phyloP scores from a whole-genome alignment of 176 grass and related monocot genomes.

The Chrysopogon serrulatus region DNA sequence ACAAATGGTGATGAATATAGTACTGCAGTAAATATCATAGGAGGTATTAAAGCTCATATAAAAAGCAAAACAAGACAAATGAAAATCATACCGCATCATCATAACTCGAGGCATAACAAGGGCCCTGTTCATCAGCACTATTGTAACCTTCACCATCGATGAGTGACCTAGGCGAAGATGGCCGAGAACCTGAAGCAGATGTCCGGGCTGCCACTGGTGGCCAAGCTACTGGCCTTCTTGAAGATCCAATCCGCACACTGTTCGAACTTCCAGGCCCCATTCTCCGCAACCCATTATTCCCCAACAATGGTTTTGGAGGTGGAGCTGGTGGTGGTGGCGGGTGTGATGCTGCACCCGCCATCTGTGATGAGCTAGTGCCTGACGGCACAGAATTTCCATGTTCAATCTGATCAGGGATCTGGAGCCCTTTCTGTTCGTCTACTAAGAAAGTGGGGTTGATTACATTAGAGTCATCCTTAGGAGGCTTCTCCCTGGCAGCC shows the following conservation, averaged over 20 bases:
- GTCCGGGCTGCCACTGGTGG: conserved; percentile 47
- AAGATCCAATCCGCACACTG: conserved; percentile 61
- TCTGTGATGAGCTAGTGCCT: conserved; percentile 41
- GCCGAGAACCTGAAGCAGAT: conserved; percentile 71
- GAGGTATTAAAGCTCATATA: conserved; percentile 8
- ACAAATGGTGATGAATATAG: background rate
- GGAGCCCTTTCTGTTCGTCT: conserved; percentile 42
- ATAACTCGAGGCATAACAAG: conserved; percentile 62
- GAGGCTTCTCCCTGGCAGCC: conserved; percentile 42
- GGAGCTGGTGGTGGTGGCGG: conserved; percentile 80
- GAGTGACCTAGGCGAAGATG: conserved; percentile 89
- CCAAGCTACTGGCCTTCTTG: conserved; percentile 81
- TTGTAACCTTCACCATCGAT: conserved; percentile 94
- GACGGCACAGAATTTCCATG: conserved; percentile 31
- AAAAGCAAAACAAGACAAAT: conserved; percentile 16
- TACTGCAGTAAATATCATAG: background rate
- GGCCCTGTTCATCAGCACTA: conserved; percentile 92
- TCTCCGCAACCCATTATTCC: conserved; percentile 55
- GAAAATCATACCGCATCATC: conserved; percentile 77
- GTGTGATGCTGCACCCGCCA: conserved; percentile 36
- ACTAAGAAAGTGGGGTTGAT: conserved; percentile 40
- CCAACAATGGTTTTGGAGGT: conserved; percentile 59
- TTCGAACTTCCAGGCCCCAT: conserved; percentile 56
- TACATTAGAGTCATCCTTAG: conserved; percentile 34
- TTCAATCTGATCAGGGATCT: conserved; percentile 38